Evolutionary conservation across 2,329 filamentous ascomycete genomes (phyloP), one percentile per base, ranked within the genome.

Genomic region (Calonectria pauciramosa): DNA sequence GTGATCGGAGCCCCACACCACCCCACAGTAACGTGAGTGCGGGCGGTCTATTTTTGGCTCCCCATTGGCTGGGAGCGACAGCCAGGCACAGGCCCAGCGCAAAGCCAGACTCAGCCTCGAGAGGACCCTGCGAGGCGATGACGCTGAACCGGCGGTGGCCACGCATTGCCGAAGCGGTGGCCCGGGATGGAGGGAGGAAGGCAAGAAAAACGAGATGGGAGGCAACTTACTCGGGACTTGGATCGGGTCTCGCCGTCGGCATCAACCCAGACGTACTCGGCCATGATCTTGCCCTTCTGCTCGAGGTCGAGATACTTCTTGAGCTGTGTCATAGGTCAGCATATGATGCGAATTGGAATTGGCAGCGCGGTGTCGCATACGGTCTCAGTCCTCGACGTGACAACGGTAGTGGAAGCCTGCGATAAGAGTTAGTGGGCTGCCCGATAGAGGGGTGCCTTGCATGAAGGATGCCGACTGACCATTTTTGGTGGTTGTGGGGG

Each of bases 211-310:
- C 16, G 41, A 65, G 56, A 68, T 79, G 74, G 79, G 78, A 41
- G 6, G 13, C 64, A 16, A 90, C 95, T 90, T 90, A 98, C 96
- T 91, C 96, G 97, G 85, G 94, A 96, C 91, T 99, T 99, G 86
- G 96, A 98, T 83, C 97, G 96, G 82, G 95, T 91, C 83, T 94
- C 93, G 85, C 96, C 96, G 79, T 89, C 87, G 79, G 94, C 90
- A 84, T 98, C 96, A 85, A 98, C 94, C 96, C 96, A 98, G 90
- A 98, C 93, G 89, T 98, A 98, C 89, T 98, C 96, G 84, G 96
- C 96, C 87, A 98, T 97, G 85, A 97, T 90, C 82, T 89, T 89
- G 86, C 96, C 96, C 86, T 94, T 95, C 90, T 99, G 96, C 86
- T 96, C 94, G 83, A 99, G 94, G 84, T 90, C 90, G 88, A 97